Evolutionary conservation across 2,329 filamentous ascomycete species (phyloP).

Genomic region (Aspergillus sp.): DNA sequence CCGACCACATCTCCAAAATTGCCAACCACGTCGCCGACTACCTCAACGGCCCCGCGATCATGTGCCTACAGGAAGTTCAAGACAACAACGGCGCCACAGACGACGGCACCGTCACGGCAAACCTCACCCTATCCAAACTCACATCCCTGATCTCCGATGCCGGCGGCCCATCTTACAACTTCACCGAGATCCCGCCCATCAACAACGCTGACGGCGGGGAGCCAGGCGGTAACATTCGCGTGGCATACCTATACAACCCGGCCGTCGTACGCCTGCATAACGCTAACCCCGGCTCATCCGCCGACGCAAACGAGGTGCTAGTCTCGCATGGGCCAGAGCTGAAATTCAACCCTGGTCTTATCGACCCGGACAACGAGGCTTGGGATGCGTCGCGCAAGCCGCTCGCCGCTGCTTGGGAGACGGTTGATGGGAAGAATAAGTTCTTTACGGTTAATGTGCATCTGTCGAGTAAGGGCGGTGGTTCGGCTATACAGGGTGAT

Average conservation of each 20-base stretch:
- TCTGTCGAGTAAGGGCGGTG: slow-evolving; percentile 66
- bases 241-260: slow-evolving; percentile 68
- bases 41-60: slow-evolving; percentile 61
- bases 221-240: slow-evolving; percentile 70
- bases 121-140: slow-evolving; percentile 60
- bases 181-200: slow-evolving; percentile 59
- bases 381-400: slow-evolving; percentile 67
- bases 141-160: slow-evolving; percentile 51
- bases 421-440: slow-evolving; percentile 53
- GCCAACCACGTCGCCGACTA: slow-evolving; percentile 65
- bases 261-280: slow-evolving; percentile 60
- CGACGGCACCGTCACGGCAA: slow-evolving; percentile 58
- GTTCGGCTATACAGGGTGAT: slow-evolving; percentile 65
- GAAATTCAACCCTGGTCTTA: slow-evolving; percentile 67
- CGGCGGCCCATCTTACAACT: slow-evolving; percentile 57
- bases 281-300: slow-evolving; percentile 56
- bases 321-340: slow-evolving; percentile 52
- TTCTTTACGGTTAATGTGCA: slow-evolving; percentile 75
- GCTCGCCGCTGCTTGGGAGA: slow-evolving; percentile 65
- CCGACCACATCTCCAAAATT: slow-evolving; percentile 57
- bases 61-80: slow-evolving; percentile 72
- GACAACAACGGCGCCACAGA: slow-evolving; percentile 64
- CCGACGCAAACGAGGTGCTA: slow-evolving; percentile 59
- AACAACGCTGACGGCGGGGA: slow-evolving; percentile 64
- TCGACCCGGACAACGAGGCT: slow-evolving; percentile 61